These are phyloP conservation scores for Adansonia grandidieri DNA, from an alignment of 441 rosid species.

Conservation along the genomic window DNA sequence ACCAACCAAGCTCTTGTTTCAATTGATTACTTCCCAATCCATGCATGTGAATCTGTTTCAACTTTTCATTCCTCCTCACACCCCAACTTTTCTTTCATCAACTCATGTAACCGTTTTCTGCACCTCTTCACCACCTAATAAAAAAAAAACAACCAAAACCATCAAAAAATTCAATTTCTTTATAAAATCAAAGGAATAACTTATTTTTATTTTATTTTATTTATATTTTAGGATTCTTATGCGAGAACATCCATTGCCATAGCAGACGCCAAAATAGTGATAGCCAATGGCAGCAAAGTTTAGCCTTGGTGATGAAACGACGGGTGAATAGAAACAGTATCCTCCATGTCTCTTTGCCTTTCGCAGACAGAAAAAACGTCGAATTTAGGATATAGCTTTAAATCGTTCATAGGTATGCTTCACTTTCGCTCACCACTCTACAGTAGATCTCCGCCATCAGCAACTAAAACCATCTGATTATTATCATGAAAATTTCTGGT, in stretches of 20 bases:
- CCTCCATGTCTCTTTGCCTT: slow-evolving; percentile 70
- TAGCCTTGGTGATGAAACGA: slow-evolving; percentile 34
- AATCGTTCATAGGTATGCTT: slow-evolving; percentile 27
- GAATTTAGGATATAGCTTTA: slow-evolving; percentile 44
- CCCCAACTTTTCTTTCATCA: slow-evolving; percentile 54
- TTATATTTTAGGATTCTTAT: slow-evolving; percentile 32
- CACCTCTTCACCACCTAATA: slow-evolving; percentile 64
- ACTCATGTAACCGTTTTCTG: slow-evolving; percentile 60
- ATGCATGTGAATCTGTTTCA: slow-evolving; percentile 58
- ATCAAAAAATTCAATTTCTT: not conserved
- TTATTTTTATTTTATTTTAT: no score
- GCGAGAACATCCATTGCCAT: slow-evolving; percentile 77
- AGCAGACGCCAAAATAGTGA: slow-evolving; percentile 62
- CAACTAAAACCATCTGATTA: not conserved
- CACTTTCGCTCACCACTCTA: slow-evolving; percentile 48
- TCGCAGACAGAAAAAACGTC: slow-evolving; percentile 60
- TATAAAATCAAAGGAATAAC: not conserved
- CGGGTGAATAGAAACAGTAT: slow-evolving; percentile 52
- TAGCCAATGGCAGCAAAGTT: slow-evolving; percentile 3
- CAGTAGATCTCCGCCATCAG: slow-evolving; percentile 65
- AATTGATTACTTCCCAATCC: slow-evolving; percentile 58
- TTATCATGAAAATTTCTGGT: not conserved
- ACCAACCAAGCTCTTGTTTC: slow-evolving; percentile 30
- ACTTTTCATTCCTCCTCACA: slow-evolving; percentile 45
- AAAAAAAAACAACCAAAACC: not conserved